These are phyloP conservation scores for Limnanthes douglasii DNA, from an alignment of 345 rosid species.

Conservation along the genomic window DNA sequence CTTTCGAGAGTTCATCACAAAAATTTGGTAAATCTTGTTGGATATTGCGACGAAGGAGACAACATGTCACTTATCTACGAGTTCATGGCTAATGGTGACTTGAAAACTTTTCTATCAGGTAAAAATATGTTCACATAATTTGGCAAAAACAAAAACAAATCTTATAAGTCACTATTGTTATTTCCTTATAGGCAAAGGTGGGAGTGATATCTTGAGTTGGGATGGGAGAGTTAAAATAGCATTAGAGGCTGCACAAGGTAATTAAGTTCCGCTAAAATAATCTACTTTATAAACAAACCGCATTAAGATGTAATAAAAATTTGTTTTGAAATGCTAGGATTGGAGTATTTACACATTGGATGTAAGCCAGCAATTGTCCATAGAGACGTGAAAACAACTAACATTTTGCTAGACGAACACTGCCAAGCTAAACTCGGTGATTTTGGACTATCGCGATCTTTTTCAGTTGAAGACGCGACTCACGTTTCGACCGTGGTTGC, in stretches of 20 bases:
- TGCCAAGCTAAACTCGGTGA: constrained; percentile 40
- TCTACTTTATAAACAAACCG: neutral
- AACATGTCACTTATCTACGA: constrained; percentile 29
- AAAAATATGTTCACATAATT: no score
- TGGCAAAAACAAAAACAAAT: no score
- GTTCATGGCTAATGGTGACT: constrained; percentile 31
- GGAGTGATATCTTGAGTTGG: constrained; percentile 19
- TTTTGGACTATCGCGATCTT: constrained; percentile 41
- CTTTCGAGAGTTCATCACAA: constrained; percentile 34
- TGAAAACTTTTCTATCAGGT: constrained; percentile 25
- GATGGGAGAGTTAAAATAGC: constrained; percentile 29
- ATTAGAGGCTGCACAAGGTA: constrained; percentile 41
- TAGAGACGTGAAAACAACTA: constrained; percentile 37
- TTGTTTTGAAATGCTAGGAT: constrained; percentile 8
- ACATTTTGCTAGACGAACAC: constrained; percentile 30
- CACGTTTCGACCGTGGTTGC: constrained; percentile 18
- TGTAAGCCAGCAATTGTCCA: constrained; percentile 49
- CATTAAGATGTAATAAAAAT: neutral
- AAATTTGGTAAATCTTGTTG: constrained; percentile 28
- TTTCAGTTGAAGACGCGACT: constrained; percentile 16
- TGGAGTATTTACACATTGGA: constrained; percentile 30
- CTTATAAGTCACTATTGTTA: no score
- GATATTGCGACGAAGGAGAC: constrained; percentile 29
- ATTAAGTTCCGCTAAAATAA: neutral
- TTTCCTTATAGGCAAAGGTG: constrained; percentile 8